Conservation (phyloP, 2,329 filamentous ascomycete species). For the Aureobasidium sp. region DNA sequence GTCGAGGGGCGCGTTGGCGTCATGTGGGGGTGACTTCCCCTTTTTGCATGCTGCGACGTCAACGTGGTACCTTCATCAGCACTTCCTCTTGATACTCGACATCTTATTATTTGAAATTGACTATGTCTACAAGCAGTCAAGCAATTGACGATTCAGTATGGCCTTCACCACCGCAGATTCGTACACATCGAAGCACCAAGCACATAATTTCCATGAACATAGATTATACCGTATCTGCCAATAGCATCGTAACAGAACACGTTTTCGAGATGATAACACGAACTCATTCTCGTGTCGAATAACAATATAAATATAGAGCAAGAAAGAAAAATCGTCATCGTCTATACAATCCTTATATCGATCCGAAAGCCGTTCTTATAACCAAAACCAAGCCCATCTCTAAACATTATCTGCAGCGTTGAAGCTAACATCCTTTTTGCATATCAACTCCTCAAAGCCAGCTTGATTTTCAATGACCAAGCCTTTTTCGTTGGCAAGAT, state of each 20-base stretch:
- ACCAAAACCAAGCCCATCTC: background rate
- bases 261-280: too few relatives aligned
- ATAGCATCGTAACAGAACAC: too few relatives aligned
- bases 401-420: conserved; percentile 26
- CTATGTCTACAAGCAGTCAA: too few relatives aligned
- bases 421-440: conserved; percentile 40
- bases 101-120: background rate
- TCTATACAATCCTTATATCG: background rate
- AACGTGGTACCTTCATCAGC: background rate
- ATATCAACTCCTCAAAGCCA: conserved; percentile 42
- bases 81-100: background rate
- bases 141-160: too few relatives aligned
- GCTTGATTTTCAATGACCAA: conserved; percentile 63
- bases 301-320: background rate
- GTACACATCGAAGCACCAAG: background rate
- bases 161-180: too few relatives aligned
- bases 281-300: too few relatives aligned
- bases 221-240: too few relatives aligned
- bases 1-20: background rate
- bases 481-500: conserved; percentile 89
- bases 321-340: background rate
- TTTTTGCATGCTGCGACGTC: background rate
- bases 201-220: too few relatives aligned
- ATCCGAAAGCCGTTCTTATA: background rate
- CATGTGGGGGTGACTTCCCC: conserved; percentile 11